phyloP scores from a whole-genome alignment of 257 asterid species.

The Jacaranda mimosifolia region DNA sequence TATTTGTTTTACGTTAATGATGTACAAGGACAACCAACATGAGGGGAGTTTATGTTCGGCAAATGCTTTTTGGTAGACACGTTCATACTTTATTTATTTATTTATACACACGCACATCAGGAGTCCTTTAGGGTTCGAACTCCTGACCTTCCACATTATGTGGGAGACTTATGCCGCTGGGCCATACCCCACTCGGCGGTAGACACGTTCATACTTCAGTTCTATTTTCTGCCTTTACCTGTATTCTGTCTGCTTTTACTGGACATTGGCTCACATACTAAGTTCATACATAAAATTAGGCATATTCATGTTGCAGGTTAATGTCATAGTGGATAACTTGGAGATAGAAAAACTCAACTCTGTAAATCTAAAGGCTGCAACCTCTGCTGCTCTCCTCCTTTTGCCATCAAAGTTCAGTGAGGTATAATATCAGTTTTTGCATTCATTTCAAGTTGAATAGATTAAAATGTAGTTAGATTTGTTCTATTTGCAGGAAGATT shows the following conservation, averaged over 20 bases:
- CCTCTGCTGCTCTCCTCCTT: conserved; percentile 86
- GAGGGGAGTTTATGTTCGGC: not conserved
- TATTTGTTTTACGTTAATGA: not conserved
- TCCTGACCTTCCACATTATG: no score
- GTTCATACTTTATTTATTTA: conserved; percentile 4
- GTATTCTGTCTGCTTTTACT: conserved; percentile 11
- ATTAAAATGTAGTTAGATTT: conserved; percentile 9
- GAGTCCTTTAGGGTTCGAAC: no score
- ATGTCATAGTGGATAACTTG: conserved; percentile 67
- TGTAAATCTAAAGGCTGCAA: conserved; percentile 76
- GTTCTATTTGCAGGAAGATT: conserved; percentile 70
- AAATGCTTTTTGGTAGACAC: no score
- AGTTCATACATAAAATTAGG: conserved; percentile 27
- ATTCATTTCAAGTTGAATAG: conserved; percentile 22
- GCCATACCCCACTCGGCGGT: no score
- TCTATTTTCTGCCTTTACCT: not conserved
- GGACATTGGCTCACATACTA: not conserved
- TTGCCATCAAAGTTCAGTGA: conserved; percentile 85
- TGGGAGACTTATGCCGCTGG: no score
- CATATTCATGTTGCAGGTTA: conserved; percentile 59
- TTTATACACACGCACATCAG: no score
- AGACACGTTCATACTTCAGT: conserved; percentile 2
- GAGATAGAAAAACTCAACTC: conserved; percentile 66
- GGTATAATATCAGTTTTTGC: conserved; percentile 51
- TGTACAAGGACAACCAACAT: not conserved